phyloP scores from a whole-genome alignment of 257 asterid genomes.

The Lavandula angustifolia region DNA sequence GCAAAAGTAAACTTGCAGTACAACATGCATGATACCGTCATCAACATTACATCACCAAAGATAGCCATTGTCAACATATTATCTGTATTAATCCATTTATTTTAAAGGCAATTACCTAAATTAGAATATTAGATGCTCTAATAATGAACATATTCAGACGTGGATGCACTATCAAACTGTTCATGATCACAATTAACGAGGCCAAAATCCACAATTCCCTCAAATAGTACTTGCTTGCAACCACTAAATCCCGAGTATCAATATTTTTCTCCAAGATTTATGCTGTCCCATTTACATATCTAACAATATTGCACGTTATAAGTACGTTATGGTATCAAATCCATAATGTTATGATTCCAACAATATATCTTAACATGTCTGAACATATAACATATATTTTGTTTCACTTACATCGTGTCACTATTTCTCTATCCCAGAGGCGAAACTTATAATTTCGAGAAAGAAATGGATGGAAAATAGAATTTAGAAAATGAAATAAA shows the following conservation, averaged over 20 bases:
- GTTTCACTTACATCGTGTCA: too few relatives aligned
- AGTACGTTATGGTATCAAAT: too few relatives aligned
- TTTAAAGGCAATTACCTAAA: background rate
- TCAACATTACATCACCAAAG: slow-evolving; percentile 20
- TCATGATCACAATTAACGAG: slow-evolving; percentile 4
- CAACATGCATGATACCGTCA: slow-evolving; percentile 31
- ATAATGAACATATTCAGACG: slow-evolving; percentile 13
- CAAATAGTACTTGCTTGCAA: background rate
- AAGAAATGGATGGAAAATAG: too few relatives aligned
- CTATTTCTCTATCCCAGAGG: too few relatives aligned
- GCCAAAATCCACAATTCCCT: slow-evolving; percentile 10
- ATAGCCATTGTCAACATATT: background rate
- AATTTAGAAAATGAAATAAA: too few relatives aligned
- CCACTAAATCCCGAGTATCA: background rate
- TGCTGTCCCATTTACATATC: background rate
- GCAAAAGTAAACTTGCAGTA: background rate
- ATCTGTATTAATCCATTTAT: too few relatives aligned
- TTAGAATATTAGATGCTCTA: too few relatives aligned
- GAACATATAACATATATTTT: too few relatives aligned
- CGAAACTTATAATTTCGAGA: too few relatives aligned
- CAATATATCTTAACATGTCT: too few relatives aligned
- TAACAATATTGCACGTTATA: too few relatives aligned
- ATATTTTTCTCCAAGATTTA: background rate
- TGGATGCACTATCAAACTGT: slow-evolving; percentile 25
- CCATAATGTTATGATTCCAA: too few relatives aligned